phyloP scores from a whole-genome alignment of 805 yeast genomes.

The Hanseniaspora occidentalis region DNA sequence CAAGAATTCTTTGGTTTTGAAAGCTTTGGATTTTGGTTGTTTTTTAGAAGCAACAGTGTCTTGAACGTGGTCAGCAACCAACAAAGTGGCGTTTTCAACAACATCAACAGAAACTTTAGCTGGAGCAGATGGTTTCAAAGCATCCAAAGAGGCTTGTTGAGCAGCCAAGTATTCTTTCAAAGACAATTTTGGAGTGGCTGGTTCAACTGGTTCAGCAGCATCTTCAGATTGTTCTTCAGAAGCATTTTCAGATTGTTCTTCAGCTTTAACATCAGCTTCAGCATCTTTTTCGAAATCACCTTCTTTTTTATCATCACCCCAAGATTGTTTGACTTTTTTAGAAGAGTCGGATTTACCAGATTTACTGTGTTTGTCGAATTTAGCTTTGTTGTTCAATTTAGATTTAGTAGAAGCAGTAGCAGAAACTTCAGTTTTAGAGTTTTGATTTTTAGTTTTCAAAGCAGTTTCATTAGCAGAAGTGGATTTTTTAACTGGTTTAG shows the following conservation, averaged over 20 bases:
- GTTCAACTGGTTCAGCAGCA: constrained; percentile 34
- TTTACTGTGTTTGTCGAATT: constrained; percentile 77
- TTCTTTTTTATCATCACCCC: constrained; percentile 75
- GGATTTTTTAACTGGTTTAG: constrained; percentile 58
- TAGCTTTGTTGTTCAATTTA: constrained; percentile 35
- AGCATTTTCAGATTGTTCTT: constrained; percentile 46
- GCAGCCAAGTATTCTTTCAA: constrained; percentile 80
- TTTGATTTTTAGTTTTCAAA: constrained; percentile 57
- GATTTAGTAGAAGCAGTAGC: constrained; percentile 41
- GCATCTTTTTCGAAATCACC: constrained; percentile 51
- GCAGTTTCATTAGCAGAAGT: constrained; percentile 86
- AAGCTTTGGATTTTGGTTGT: constrained; percentile 57
- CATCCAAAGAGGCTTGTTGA: constrained; percentile 46
- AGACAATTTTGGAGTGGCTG: constrained; percentile 49
- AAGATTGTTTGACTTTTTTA: constrained; percentile 73
- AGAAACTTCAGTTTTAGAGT: constrained; percentile 44
- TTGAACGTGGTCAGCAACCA: constrained; percentile 53
- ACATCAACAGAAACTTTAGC: constrained; percentile 22
- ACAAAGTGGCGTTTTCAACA: constrained; percentile 38
- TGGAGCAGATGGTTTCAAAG: constrained; percentile 27
- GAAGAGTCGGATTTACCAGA: constrained; percentile 72
- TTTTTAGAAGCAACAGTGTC: constrained; percentile 53
- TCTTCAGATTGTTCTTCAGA: constrained; percentile 38
- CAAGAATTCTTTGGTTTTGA: constrained; percentile 69
- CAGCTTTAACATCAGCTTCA: constrained; percentile 30